phyloP scores from a whole-genome alignment of 2,329 filamentous ascomycete species.

The Stylonectria norvegica region DNA sequence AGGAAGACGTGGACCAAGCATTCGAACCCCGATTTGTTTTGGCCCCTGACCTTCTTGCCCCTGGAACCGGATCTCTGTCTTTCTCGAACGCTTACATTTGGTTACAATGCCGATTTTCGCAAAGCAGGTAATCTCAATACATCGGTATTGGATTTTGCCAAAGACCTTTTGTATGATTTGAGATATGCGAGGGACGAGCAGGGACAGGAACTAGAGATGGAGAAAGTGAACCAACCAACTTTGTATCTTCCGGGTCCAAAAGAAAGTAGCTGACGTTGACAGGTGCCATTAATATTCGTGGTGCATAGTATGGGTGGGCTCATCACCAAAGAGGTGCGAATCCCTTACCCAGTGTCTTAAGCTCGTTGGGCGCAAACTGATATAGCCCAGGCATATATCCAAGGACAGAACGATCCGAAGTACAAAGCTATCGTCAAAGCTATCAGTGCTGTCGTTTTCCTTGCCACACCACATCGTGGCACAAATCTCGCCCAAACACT shows the following conservation, averaged over 20 bases:
- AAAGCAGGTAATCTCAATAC: conserved; percentile 20
- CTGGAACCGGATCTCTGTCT: conserved; percentile 29
- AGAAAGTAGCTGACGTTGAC: conserved; percentile 22
- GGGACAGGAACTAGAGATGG: conserved; percentile 26
- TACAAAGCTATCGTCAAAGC: conserved; percentile 27
- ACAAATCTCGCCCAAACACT: conserved; percentile 36
- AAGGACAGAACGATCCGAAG: conserved; percentile 30
- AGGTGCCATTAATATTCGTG: conserved; percentile 35
- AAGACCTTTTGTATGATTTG: conserved; percentile 26
- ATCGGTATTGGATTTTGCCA: conserved; percentile 33
- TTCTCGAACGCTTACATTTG: conserved; percentile 35
- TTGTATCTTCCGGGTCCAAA: conserved; percentile 13
- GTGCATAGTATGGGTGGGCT: conserved; percentile 47
- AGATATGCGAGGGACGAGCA: conserved; percentile 17
- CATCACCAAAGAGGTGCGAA: conserved; percentile 25
- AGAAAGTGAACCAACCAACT: conserved; percentile 23
- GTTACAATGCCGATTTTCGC: conserved; percentile 33
- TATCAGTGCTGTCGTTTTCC: conserved; percentile 36
- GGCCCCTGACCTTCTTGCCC: conserved; percentile 36
- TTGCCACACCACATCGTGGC: conserved; percentile 41
- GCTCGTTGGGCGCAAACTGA: too few relatives aligned
- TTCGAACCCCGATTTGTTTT: conserved; percentile 28
- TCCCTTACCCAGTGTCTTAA: conserved; percentile 10
- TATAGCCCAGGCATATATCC: conserved; percentile 37
- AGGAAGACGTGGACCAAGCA: conserved; percentile 35